Evolutionary conservation across 768 basidiomycete genomes (phyloP).

Genomic region (Rhodotorula paludigena): DNA sequence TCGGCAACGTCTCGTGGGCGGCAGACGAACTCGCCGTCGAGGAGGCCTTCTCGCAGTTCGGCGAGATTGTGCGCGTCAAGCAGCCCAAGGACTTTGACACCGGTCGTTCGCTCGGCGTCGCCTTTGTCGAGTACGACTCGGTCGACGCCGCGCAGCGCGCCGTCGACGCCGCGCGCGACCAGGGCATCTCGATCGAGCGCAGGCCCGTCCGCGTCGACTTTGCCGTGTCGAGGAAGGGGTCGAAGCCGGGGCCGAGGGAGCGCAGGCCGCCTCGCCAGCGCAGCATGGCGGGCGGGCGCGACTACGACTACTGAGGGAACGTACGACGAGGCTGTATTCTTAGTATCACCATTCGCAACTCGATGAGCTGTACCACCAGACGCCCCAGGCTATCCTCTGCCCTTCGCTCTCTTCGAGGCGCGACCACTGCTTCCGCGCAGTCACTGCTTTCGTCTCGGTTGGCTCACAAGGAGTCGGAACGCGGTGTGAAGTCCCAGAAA

Average conservation of each 20-base stretch:
- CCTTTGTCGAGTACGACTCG: constrained; percentile 86
- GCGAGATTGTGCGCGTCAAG: constrained; percentile 67
- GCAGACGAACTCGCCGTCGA: constrained; percentile 75
- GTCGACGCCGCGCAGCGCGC: constrained; percentile 76
- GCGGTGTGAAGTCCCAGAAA: neutral
- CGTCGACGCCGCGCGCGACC: constrained; percentile 48
- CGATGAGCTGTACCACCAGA: no score
- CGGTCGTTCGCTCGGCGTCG: constrained; percentile 86
- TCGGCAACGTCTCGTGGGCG: constrained; percentile 81
- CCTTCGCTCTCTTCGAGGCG: neutral
- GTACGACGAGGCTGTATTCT: neutral
- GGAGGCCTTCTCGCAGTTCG: constrained; percentile 82
- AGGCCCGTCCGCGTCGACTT: constrained; percentile 27
- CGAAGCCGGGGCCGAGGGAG: constrained; percentile 2
- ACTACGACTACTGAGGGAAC: neutral
- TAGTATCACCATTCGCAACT: neutral
- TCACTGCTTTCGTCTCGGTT: no score
- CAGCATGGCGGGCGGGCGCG: neutral
- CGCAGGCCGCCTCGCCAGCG: no score
- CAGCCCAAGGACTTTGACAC: constrained; percentile 87
- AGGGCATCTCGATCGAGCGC: constrained; percentile 23
- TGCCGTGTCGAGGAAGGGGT: constrained; percentile 10
- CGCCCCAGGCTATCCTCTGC: no score
- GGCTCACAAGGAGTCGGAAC: no score
- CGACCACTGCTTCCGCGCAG: no score